These are phyloP conservation scores for Eucalyptus paniculata DNA, from an alignment of 345 rosid species.

Conservation along the genomic window DNA sequence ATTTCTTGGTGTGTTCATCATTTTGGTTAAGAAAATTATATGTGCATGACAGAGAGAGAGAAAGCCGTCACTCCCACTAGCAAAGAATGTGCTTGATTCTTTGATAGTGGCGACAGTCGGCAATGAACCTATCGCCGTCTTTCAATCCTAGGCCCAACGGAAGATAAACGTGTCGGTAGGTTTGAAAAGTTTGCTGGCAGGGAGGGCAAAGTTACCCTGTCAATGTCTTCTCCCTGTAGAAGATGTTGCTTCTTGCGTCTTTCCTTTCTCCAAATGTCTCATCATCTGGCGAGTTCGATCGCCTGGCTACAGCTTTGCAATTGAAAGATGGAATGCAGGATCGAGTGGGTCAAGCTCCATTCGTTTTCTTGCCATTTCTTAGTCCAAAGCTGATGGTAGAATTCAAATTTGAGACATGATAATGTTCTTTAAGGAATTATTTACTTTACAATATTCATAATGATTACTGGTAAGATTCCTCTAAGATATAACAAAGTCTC, in stretches of 20 bases:
- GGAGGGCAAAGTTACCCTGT: background rate
- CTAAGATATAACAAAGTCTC: accelerated
- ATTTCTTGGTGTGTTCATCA: background rate
- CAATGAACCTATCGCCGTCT: background rate
- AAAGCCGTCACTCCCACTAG: background rate
- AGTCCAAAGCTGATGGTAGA: background rate
- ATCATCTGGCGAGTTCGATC: background rate
- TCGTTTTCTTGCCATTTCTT: background rate
- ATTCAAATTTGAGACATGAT: too few relatives aligned
- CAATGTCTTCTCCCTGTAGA: background rate
- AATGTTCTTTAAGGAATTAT: too few relatives aligned
- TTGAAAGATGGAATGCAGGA: background rate
- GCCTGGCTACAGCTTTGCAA: background rate
- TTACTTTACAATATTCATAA: too few relatives aligned
- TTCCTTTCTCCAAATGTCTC: background rate
- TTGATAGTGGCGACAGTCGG: background rate
- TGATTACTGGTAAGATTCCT: accelerated
- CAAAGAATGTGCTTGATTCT: background rate
- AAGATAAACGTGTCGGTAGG: background rate
- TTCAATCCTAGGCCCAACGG: background rate
- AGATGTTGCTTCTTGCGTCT: background rate
- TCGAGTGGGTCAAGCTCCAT: background rate
- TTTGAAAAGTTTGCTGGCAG: background rate
- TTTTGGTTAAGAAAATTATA: background rate
- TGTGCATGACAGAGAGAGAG: background rate